Evolutionary conservation across 805 yeast species (phyloP).

Genomic region (Candida piceae): DNA sequence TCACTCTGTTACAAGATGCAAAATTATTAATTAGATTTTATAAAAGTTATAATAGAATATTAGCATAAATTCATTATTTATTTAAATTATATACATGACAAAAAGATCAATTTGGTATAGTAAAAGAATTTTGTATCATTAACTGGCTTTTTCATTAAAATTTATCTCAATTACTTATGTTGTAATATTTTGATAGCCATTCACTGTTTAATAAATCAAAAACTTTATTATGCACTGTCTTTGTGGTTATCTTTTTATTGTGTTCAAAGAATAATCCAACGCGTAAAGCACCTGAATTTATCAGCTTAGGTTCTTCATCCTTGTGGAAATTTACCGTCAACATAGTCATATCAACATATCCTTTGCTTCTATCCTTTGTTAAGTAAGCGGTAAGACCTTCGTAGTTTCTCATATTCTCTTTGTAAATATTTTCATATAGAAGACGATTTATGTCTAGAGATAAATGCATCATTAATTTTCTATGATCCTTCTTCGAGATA

Average conservation of each 20-base stretch:
- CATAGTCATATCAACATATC: conserved; percentile 23
- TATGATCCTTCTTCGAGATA: conserved; percentile 16
- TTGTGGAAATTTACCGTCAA: conserved; percentile 21
- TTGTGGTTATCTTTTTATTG: conserved; percentile 19
- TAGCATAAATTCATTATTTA: too few species aligned
- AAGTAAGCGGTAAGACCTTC: not conserved
- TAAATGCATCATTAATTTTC: conserved; percentile 19
- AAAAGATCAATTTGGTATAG: too few species aligned
- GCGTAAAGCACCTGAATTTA: conserved; percentile 1
- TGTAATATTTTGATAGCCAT: conserved; percentile 13
- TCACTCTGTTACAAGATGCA: conserved; percentile 61
- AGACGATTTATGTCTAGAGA: conserved; percentile 16
- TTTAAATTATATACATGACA: too few species aligned
- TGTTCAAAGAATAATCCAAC: not conserved
- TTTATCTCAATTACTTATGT: conserved; percentile 3
- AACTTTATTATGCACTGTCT: conserved; percentile 25
- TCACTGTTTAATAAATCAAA: conserved; percentile 27
- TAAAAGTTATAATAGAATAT: not conserved
- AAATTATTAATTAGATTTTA: conserved; percentile 37
- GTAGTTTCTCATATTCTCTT: conserved; percentile 11
- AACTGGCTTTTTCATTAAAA: too few species aligned
- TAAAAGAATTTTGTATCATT: too few species aligned
- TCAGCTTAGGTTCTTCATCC: conserved; percentile 19
- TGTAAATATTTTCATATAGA: conserved; percentile 17
- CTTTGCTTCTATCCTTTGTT: conserved; percentile 1